Evolutionary conservation across 805 yeast species (phyloP), one percentile per base, ranked within the genome.

Genomic region (Komagataella mondaviorum): DNA sequence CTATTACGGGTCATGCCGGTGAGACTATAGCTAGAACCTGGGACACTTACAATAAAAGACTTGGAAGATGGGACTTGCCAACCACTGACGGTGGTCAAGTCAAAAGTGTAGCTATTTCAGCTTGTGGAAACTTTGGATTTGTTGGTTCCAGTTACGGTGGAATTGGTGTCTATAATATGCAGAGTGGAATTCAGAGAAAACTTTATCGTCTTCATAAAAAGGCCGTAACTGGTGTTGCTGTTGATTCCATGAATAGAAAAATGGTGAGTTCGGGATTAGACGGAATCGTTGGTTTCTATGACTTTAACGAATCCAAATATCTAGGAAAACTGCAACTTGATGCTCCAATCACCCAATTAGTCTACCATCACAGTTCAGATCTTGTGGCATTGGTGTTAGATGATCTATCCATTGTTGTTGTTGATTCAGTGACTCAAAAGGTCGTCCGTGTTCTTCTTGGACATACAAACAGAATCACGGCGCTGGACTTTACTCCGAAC

Each of bases 71-170:
- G 72, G 71, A 71, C 44, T 70, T 95, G 44, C 64, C 71, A 3
- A 86, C 96, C 1, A 77, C 78, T n/a, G 98, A 93, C 66, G 81
- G 76, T 4, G 88, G 91, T 1, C 60, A 76, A 7, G 95, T 81
- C 6, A 86, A 83, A 61, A 65, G 85, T 30, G 91, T 88, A 6
- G 76, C 85, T 17, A 78, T 91, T 20, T 86, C 97, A 0, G 85
- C 81, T 52, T 93, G 99, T 74, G 99, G 99, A 44, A 95, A 95
- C 65, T 93, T 95, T 66, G 96, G 86, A 1, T 68, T 91, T 45
- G 84, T 95, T 18, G 99, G 98, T 10, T 88, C 97, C 2, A 76
- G 90, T 2, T 66, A 70, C 46, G 99, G 99, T 55, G 82, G 85
- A 12, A 82, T 93, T 55, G 88, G 85, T 30, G 88, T 83, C 8